Conservation (phyloP, 352 stramenopile species). For the Saprolegnia diclina region DNA sequence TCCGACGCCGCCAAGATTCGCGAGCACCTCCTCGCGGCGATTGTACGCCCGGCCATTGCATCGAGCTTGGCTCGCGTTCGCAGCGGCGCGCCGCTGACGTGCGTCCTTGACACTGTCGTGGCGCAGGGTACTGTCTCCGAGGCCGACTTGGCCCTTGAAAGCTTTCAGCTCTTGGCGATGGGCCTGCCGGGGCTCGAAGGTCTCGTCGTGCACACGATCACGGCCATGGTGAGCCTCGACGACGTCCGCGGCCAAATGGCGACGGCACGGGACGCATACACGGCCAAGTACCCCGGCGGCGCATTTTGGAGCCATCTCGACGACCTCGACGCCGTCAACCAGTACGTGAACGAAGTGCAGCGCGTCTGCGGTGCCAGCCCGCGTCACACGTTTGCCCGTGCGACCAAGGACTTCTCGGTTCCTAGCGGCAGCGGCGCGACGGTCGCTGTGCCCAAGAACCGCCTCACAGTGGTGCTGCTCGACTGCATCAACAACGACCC, state of each 20-base stretch:
- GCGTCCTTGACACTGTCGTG: conserved; percentile 18
- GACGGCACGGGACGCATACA: background rate
- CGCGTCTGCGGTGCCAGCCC: conserved; percentile 8
- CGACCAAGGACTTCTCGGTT: background rate
- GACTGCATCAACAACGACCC: conserved; percentile 9
- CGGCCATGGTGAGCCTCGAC: background rate
- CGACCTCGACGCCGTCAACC: conserved; percentile 9
- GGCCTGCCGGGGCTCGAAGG: conserved; percentile 5
- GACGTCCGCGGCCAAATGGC: conserved; percentile 1
- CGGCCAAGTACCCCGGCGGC: conserved; percentile 4
- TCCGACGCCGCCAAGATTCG: background rate
- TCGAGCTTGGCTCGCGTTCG: background rate
- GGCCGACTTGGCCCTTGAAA: background rate
- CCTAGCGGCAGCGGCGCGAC: background rate
- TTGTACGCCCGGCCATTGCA: conserved; percentile 5
- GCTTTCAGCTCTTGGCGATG: conserved; percentile 7
- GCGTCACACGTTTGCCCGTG: conserved; percentile 5
- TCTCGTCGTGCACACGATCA: conserved; percentile 20
- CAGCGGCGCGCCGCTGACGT: background rate
- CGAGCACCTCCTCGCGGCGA: background rate
- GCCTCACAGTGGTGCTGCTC: background rate
- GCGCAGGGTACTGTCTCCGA: background rate
- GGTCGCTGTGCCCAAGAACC: conserved; percentile 1
- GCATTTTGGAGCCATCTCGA: conserved; percentile 9
- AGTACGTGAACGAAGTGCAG: conserved; percentile 19